Evolutionary conservation across 2,329 filamentous ascomycete genomes (phyloP).

Genomic region (Penicillium brevicompactum): DNA sequence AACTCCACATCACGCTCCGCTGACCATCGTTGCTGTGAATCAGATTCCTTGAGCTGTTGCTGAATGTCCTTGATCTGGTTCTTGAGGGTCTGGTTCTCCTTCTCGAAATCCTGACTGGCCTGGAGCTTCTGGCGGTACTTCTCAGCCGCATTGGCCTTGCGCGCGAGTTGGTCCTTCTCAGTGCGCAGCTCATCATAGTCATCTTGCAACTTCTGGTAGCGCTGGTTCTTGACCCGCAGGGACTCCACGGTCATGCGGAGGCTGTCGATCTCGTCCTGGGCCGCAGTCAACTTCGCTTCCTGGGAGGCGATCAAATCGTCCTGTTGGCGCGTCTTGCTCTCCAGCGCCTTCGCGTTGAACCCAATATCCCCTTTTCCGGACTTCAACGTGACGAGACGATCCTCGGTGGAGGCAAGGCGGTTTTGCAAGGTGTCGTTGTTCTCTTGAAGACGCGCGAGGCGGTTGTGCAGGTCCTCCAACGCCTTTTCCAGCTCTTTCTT

Average conservation of each 20-base stretch:
- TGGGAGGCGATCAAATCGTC: conserved; percentile 71
- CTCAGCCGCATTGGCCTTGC: conserved; percentile 52
- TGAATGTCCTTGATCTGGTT: conserved; percentile 50
- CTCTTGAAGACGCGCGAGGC: conserved; percentile 59
- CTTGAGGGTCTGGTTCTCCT: conserved; percentile 50
- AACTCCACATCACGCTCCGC: conserved; percentile 45
- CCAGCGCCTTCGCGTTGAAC: conserved; percentile 47
- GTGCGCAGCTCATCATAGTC: conserved; percentile 53
- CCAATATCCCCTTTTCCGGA: conserved; percentile 51
- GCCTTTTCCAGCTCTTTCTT: conserved; percentile 52
- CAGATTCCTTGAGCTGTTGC: conserved; percentile 49
- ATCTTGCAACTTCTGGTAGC: conserved; percentile 50
- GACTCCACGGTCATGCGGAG: conserved; percentile 48
- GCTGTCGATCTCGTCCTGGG: conserved; percentile 47
- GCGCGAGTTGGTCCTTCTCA: conserved; percentile 48
- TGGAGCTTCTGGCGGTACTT: conserved; percentile 54
- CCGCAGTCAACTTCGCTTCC: conserved; percentile 65
- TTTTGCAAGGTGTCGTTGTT: conserved; percentile 51
- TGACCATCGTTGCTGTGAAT: conserved; percentile 43
- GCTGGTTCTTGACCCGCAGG: conserved; percentile 48
- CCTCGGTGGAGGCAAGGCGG: conserved; percentile 50
- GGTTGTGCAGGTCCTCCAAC: conserved; percentile 58
- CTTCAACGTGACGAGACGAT: conserved; percentile 55
- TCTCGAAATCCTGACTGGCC: conserved; percentile 51
- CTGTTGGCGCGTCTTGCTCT: conserved; percentile 61